Percentiles rank a stretch among this genome's conserved stretches.
Evolutionary conservation across 116 monocot genomes (phyloP).

Genomic region (Posidonia oceanica): DNA sequence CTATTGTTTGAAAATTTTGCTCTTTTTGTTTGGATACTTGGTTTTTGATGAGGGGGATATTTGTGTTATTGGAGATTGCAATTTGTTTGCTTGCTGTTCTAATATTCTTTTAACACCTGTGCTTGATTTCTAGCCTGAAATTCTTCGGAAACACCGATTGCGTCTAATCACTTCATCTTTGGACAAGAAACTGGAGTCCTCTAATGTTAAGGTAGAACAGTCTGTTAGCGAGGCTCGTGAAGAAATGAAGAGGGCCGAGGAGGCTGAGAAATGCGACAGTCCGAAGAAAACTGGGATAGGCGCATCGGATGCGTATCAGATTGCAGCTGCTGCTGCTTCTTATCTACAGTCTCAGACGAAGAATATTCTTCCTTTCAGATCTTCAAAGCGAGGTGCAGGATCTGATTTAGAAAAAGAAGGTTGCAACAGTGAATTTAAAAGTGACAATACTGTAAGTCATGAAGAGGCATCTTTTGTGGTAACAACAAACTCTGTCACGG

Average conservation of each 20-base stretch:
- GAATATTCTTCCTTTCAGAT: slow-evolving; percentile 28
- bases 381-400: slow-evolving; percentile 4
- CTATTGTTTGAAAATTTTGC: no score
- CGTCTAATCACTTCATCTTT: slow-evolving; percentile 68
- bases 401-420: background rate
- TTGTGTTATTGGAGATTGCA: no score
- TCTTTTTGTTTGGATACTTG: no score
- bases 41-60: no score
- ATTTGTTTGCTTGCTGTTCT: no score
- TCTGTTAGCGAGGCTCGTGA: background rate
- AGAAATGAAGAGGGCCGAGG: background rate
- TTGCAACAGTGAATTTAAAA: background rate
- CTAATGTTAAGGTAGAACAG: slow-evolving; percentile 10
- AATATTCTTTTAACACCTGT: background rate
- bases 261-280: background rate
- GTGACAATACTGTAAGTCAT: background rate
- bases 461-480: slow-evolving; percentile 55
- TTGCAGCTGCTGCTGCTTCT: slow-evolving; percentile 69
- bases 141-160: slow-evolving; percentile 39
- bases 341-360: slow-evolving; percentile 42
- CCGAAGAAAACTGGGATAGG: slow-evolving; percentile 14
- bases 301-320: slow-evolving; percentile 29
- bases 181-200: slow-evolving; percentile 36
- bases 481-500: slow-evolving; percentile 66
- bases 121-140: slow-evolving; percentile 26